Evolutionary conservation across 2,329 filamentous ascomycete species (phyloP).

Genomic region (Cryphonectria parasitica): DNA sequence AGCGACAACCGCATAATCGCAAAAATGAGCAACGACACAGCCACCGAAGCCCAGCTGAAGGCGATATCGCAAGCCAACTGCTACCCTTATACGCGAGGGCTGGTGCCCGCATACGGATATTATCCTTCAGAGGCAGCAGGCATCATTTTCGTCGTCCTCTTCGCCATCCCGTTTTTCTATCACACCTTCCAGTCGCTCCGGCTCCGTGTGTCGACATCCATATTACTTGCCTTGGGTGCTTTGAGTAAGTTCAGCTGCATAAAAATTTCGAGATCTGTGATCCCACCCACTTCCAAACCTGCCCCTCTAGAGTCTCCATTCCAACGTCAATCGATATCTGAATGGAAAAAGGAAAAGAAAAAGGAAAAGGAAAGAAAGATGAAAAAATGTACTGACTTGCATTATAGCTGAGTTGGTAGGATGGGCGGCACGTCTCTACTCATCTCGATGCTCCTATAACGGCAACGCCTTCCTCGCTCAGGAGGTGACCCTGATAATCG

Average conservation of each 20-base stretch:
- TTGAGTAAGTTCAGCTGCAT: constrained; percentile 30
- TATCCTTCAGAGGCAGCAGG: constrained; percentile 34
- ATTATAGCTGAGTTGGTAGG: constrained; percentile 47
- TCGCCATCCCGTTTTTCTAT: constrained; percentile 33
- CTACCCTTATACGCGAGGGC: background rate
- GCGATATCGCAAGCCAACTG: constrained; percentile 11
- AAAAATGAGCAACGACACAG: background rate
- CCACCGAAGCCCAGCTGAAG: background rate
- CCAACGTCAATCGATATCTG: background rate
- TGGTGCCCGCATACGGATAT: constrained; percentile 33
- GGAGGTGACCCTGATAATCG: constrained; percentile 49
- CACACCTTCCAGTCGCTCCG: constrained; percentile 32
- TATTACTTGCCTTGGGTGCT: constrained; percentile 34
- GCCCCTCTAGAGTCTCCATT: background rate
- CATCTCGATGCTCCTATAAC: constrained; percentile 53
- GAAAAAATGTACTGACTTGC: background rate
- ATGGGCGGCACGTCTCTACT: constrained; percentile 54
- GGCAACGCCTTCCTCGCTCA: constrained; percentile 53
- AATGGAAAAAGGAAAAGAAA: background rate
- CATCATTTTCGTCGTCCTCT: constrained; percentile 34
- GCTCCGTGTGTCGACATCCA: constrained; percentile 32
- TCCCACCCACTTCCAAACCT: background rate
- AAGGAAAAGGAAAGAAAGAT: background rate
- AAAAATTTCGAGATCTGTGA: background rate
- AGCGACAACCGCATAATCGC: background rate